Evolutionary conservation across 805 yeast species (phyloP).

Genomic region (Candida wancherniae): DNA sequence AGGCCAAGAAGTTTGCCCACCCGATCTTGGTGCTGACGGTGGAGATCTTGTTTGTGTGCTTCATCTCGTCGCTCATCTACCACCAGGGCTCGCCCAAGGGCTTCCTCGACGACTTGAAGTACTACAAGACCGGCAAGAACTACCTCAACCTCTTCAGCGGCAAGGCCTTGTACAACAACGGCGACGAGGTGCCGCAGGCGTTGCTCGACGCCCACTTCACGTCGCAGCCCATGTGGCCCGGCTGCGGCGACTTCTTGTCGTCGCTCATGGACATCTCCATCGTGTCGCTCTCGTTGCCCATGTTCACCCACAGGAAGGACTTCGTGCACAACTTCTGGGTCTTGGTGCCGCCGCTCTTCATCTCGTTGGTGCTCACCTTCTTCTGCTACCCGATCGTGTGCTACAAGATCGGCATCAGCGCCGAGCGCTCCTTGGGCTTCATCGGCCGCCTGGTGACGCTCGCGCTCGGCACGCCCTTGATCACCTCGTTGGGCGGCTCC

Average conservation of each 20-base stretch:
- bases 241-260: slow-evolving; percentile 73
- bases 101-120: slow-evolving; percentile 47
- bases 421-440: slow-evolving; percentile 63
- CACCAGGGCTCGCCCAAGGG: slow-evolving; percentile 38
- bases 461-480: slow-evolving; percentile 74
- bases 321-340: slow-evolving; percentile 53
- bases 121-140: slow-evolving; percentile 65
- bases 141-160: slow-evolving; percentile 55
- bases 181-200: slow-evolving; percentile 15
- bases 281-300: slow-evolving; percentile 70
- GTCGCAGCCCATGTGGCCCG: slow-evolving; percentile 52
- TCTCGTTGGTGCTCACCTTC: slow-evolving; percentile 53
- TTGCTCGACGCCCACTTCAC: slow-evolving; percentile 17
- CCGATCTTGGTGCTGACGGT: slow-evolving; percentile 69
- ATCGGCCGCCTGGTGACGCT: slow-evolving; percentile 76
- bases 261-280: slow-evolving; percentile 74
- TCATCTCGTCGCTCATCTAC: slow-evolving; percentile 52
- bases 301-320: slow-evolving; percentile 69
- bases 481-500: slow-evolving; percentile 62
- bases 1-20: slow-evolving; percentile 52
- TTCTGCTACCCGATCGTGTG: slow-evolving; percentile 70
- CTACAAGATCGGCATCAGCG: slow-evolving; percentile 56
- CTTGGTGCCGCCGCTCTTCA: slow-evolving; percentile 54
- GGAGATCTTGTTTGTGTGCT: slow-evolving; percentile 57
- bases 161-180: slow-evolving; percentile 24